phyloP scores from a whole-genome alignment of 164 flowering plant species.

The Tinospora cordifolia region DNA sequence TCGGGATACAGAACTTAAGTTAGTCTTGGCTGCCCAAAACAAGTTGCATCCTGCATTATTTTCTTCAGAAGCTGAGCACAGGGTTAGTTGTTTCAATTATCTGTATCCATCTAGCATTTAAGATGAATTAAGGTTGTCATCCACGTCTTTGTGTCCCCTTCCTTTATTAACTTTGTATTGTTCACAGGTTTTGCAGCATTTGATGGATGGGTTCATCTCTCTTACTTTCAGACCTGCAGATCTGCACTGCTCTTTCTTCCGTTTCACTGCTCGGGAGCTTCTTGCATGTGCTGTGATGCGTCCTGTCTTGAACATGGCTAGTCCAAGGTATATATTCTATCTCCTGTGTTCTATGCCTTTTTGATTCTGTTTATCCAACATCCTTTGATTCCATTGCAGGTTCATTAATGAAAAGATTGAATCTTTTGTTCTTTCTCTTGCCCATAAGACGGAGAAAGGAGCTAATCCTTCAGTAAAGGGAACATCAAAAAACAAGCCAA shows the following conservation, averaged over 20 bases:
- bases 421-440: slow-evolving; percentile 39
- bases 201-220: slow-evolving; percentile 76
- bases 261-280: slow-evolving; percentile 68
- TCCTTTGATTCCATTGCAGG: slow-evolving; percentile 38
- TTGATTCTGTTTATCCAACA: slow-evolving; percentile 8
- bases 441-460: slow-evolving; percentile 46
- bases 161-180: not conserved
- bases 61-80: slow-evolving; percentile 92
- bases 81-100: slow-evolving; percentile 37
- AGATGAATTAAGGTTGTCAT: not conserved
- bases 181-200: slow-evolving; percentile 82
- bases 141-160: not conserved
- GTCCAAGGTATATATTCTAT: slow-evolving; percentile 49
- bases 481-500: slow-evolving; percentile 34
- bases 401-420: slow-evolving; percentile 94
- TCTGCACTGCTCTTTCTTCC: slow-evolving; percentile 78
- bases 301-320: slow-evolving; percentile 85
- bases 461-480: slow-evolving; percentile 26
- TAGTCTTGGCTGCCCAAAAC: slow-evolving; percentile 61
- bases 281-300: slow-evolving; percentile 93
- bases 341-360: slow-evolving; percentile 2
- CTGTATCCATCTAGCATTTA: not conserved
- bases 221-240: slow-evolving; percentile 73
- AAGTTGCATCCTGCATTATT: slow-evolving; percentile 93
- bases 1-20: slow-evolving; percentile 54